Conservation (phyloP, 1,284 basidiomycete species). For the Trichosporon ovoides region DNA sequence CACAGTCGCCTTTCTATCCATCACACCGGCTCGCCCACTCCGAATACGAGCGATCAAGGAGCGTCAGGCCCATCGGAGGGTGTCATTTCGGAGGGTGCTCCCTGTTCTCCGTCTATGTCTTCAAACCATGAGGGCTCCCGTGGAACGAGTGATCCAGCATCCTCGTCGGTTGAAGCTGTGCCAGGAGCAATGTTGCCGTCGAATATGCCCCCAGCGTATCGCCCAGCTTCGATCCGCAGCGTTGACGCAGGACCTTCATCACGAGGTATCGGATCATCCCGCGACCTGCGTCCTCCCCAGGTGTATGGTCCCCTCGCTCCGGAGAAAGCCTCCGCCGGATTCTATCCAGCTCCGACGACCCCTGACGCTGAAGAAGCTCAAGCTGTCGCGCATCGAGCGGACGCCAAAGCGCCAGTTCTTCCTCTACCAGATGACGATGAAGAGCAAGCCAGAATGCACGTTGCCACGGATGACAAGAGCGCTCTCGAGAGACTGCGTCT, state of each 20-base stretch:
- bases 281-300: not conserved
- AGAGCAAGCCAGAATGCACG: conserved; percentile 26
- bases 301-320: conserved; percentile 8
- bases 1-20: not conserved
- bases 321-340: conserved; percentile 43
- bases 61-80: not conserved
- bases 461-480: conserved; percentile 48
- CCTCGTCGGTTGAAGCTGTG: not conserved
- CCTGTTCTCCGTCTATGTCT: not conserved
- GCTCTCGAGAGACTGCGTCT: conserved; percentile 41
- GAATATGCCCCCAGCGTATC: conserved; percentile 43
- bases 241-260: conserved; percentile 1
- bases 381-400: conserved; percentile 33
- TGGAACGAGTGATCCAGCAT: not conserved
- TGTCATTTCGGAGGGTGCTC: not conserved
- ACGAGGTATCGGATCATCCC: conserved; percentile 12
- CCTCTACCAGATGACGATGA: conserved; percentile 13
- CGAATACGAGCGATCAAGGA: not conserved
- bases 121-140: not conserved
- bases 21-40: not conserved
- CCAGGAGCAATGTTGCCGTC: not conserved
- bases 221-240: conserved; percentile 40
- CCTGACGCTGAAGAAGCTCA: conserved; percentile 43
- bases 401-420: conserved; percentile 32
- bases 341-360: conserved; percentile 47